These are phyloP conservation scores for Diaporthe caulivora DNA, from an alignment of 2,329 filamentous ascomycete genomes.

Conservation along the genomic window DNA sequence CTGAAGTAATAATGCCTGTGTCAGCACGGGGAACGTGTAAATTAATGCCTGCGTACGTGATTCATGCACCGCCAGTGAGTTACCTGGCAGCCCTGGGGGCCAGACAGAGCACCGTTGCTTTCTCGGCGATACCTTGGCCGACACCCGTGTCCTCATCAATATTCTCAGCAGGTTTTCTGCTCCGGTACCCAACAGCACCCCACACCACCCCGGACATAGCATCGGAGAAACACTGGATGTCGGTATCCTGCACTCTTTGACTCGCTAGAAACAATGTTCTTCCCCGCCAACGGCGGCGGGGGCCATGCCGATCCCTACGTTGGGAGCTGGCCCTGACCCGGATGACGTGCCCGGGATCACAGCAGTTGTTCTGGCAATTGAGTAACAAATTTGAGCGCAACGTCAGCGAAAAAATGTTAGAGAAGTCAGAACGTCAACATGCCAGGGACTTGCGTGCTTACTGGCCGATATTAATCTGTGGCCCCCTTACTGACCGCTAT, in stretches of 20 bases:
- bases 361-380: neutral
- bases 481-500: neutral
- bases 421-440: conserved; percentile 1
- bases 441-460: conserved; percentile 27
- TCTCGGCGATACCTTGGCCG: neutral
- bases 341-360: conserved; percentile 15
- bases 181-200: neutral
- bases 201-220: neutral
- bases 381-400: neutral
- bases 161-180: neutral
- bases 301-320: neutral
- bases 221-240: conserved; percentile 14
- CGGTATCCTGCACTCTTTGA: neutral
- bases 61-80: neutral
- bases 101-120: neutral
- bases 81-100: neutral
- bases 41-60: neutral
- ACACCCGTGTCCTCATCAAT: neutral
- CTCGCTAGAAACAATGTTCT: neutral
- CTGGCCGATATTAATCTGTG: conserved; percentile 13
- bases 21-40: neutral
- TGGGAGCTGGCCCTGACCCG: neutral
- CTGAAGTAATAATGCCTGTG: too few relatives aligned
- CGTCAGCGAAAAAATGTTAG: neutral
- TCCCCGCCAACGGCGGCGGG: conserved; percentile 19